Evolutionary conservation across 202 grass and related monocot genomes (phyloP).

Genomic region (Hordeum pubiflorum): DNA sequence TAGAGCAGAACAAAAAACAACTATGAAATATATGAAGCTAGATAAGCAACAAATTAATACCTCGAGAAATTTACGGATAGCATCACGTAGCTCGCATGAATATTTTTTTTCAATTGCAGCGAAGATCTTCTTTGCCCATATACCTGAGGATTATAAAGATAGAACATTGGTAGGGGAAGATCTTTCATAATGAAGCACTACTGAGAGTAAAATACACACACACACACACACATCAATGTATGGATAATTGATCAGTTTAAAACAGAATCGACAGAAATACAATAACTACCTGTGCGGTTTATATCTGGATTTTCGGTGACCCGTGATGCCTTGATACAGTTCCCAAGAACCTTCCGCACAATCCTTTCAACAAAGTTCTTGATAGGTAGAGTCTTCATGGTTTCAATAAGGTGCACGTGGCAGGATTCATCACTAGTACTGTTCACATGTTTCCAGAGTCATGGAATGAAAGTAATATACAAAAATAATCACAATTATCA

Average conservation of each 20-base stretch:
- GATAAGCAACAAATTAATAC: slow-evolving; percentile 25
- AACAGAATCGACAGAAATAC: slow-evolving; percentile 14
- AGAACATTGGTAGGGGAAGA: not conserved
- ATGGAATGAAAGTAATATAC: not conserved
- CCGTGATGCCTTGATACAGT: slow-evolving; percentile 42
- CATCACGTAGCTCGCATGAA: slow-evolving; percentile 53
- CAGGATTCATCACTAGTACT: slow-evolving; percentile 54
- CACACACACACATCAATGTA: not conserved
- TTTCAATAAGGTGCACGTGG: slow-evolving; percentile 39
- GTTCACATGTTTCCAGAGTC: slow-evolving; percentile 19
- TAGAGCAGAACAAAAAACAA: not conserved
- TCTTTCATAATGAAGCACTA: slow-evolving; percentile 4
- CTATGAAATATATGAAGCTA: not conserved
- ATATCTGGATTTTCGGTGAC: slow-evolving; percentile 37
- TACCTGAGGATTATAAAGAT: slow-evolving; percentile 33
- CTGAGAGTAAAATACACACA: not conserved
- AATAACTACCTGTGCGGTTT: slow-evolving; percentile 43
- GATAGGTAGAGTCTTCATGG: slow-evolving; percentile 48
- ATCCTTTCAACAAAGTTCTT: slow-evolving; percentile 58
- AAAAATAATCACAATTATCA: slow-evolving; percentile 26
- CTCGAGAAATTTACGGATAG: slow-evolving; percentile 82
- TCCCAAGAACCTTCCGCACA: slow-evolving; percentile 50
- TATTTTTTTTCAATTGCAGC: slow-evolving; percentile 47
- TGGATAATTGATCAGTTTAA: slow-evolving; percentile 4
- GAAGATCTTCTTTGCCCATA: slow-evolving; percentile 63